Evolutionary conservation across 208 protist genomes (phyloP), one percentile per base, ranked within the genome.

Genomic region (Crithidia brevicula): DNA sequence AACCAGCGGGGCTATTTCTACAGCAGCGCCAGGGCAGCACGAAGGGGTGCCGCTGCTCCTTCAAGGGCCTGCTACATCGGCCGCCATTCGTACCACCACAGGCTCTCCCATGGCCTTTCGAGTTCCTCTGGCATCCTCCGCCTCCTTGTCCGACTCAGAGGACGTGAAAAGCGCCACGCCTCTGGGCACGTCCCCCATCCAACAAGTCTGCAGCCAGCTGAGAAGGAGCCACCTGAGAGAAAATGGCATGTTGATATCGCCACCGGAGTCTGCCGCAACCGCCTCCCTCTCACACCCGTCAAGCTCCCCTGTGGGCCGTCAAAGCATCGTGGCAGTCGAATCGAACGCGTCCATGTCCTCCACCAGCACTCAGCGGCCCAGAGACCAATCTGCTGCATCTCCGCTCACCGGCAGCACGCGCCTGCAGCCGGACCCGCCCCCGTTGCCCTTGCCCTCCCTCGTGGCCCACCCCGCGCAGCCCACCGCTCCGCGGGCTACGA

Each of bases 391-490:
- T 10, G 15, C 10, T 1, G 42, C 13, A 20, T 9, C 9, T 18
- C 42, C 13, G 13, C 42, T 25, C 56, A 47, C 2, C 40, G 30
- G 56, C 34, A 18, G 25, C 56, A 18, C 1, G 15, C 38, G 4
- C 31, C 51, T 6, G 15, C 22, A 34, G 22, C 6, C 52, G 23
- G 31, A 7, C 18, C 40, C 53, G 8, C 42, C 56, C 4, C 42
- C 56, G 36, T 40, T 52, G 58, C 30, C 43, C 3, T 11, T 63
- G 43, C 43, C 58, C 23, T 63, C 58, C n/a, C 43, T 52, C 23
- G 58, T 52, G 0, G 15, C 25, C 36, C 18, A n/a, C 7, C 56
- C 40, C 36, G 25, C 10, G 3, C 11, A 4, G 18, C 2, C 58
- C 4, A 13, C 10, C 6, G 27, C 25, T 40, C 10, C 36, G 8